These are phyloP conservation scores for Podospora pseudopauciseta DNA, from an alignment of 495 filamentous ascomycete species.

Conservation along the genomic window DNA sequence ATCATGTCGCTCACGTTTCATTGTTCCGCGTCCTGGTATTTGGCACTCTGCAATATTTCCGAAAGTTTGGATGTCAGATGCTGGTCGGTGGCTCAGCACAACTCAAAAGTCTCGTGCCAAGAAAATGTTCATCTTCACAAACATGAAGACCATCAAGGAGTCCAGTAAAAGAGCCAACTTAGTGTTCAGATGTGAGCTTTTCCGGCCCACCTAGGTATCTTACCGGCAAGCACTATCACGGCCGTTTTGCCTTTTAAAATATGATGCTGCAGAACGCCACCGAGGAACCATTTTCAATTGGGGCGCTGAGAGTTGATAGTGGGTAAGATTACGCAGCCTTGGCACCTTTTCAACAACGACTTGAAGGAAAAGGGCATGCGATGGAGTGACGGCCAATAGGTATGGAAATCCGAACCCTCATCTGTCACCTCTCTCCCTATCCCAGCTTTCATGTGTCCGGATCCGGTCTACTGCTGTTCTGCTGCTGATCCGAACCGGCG, in stretches of 20 bases:
- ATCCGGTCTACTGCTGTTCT: background rate
- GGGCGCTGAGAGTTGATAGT: background rate
- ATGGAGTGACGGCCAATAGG: background rate
- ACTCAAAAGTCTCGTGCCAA: background rate
- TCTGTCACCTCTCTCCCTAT: background rate
- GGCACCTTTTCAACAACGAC: background rate
- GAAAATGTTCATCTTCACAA: background rate
- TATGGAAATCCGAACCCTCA: background rate
- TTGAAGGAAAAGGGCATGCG: background rate
- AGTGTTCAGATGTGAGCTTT: too few species aligned
- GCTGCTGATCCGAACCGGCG: background rate
- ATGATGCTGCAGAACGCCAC: background rate
- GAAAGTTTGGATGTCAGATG: background rate
- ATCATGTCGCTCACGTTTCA: background rate
- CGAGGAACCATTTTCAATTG: background rate
- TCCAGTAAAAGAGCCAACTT: too few species aligned
- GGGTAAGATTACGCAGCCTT: background rate
- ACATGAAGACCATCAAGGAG: background rate
- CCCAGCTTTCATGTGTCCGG: background rate
- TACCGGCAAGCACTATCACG: background rate
- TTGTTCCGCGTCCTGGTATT: background rate
- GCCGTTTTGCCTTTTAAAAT: background rate
- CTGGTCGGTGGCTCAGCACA: background rate
- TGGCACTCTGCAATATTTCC: background rate
- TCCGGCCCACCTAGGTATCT: background rate